Evolutionary conservation across 805 yeast species (phyloP), one percentile per base, ranked within the genome.

Genomic region (Teunomyces pallodes): DNA sequence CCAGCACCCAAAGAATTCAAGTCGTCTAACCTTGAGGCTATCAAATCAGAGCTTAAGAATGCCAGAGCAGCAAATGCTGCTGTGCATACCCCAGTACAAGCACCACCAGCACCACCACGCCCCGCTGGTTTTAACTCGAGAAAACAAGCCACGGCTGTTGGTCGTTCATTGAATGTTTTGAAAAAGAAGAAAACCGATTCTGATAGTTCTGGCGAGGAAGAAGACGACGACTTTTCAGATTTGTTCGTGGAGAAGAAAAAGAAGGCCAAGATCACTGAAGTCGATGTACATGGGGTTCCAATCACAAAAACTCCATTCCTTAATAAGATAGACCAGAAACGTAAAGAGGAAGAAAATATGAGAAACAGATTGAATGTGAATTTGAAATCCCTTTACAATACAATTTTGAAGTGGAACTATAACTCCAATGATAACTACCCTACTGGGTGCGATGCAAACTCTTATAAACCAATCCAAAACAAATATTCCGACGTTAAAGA

Each of bases 351-450:
- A 61, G 86, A 86, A 50, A 71, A 83, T 46, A 88, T 90, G 91
- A 79, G 95, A 54, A 72, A 79, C 54, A 77, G 98, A 54, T 70
- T 92, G 46, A 83, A 86, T 58, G 90, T 90, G 9, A 88, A 86
- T 58, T 66, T 90, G 61, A 83, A 80, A 49, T 90, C 95, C 1
- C 72, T 95, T 5, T 90, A 92, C 61, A 69, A 72, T 13, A 76
- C 76, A 5, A 75, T 94, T 6, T 69, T 94, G 48, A 71, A 74
- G 38, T 94, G 99, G 99, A 80, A 87, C 42, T 92, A 81, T 57
- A 80, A 74, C 39, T 70, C 77, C 14, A 65, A 65, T 1, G 70
- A 75, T 40, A 86, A 80, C 3, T 80, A 68, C 48, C 96, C 96
- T 0, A 75, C 78, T n/a, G 43, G 43, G 8, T 79, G 75, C 26